Evolutionary conservation across 164 flowering plant species (phyloP).

Genomic region (Paratinospora sagittata): DNA sequence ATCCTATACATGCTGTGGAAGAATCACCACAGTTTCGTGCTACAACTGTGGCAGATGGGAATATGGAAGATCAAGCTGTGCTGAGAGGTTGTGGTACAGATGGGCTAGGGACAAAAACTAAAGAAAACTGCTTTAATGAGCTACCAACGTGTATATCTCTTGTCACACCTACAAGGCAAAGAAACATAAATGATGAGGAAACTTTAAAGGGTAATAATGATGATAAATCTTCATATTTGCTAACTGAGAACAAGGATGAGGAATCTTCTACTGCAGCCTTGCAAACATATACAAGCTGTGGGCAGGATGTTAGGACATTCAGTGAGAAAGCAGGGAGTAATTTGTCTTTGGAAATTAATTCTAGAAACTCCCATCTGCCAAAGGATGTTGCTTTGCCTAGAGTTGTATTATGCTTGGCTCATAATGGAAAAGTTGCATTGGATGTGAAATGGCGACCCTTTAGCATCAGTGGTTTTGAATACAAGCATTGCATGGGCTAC

Average conservation of each 20-base stretch:
- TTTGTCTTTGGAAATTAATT: slow-evolving; percentile 13
- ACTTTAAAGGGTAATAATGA: slow-evolving; percentile 5
- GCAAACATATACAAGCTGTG: slow-evolving; percentile 12
- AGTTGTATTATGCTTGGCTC: slow-evolving; percentile 70
- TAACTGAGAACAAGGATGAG: slow-evolving; percentile 10
- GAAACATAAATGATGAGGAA: slow-evolving; percentile 12
- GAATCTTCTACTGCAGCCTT: slow-evolving; percentile 9
- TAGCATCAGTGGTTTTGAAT: slow-evolving; percentile 22
- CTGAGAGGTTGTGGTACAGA: slow-evolving; percentile 4
- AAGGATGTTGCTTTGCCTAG: slow-evolving; percentile 57
- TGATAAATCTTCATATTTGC: slow-evolving; percentile 1
- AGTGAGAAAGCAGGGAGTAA: slow-evolving; percentile 2
- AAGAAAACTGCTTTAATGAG: slow-evolving; percentile 10
- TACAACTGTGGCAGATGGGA: slow-evolving; percentile 9
- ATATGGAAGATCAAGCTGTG: slow-evolving; percentile 13
- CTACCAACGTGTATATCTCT: slow-evolving; percentile 14
- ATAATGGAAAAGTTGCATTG: slow-evolving; percentile 97
- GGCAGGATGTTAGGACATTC: slow-evolving; percentile 8
- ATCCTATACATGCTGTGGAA: slow-evolving; percentile 28
- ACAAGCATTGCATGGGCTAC: slow-evolving; percentile 66
- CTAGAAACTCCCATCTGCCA: slow-evolving; percentile 24
- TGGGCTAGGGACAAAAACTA: slow-evolving; percentile 7
- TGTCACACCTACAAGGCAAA: slow-evolving; percentile 14
- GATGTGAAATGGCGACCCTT: slow-evolving; percentile 90
- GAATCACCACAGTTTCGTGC: slow-evolving; percentile 20